Percentiles rank a stretch among this genome's conserved stretches.
These are phyloP conservation scores for Gracilariopsis chorda DNA, from an alignment of 23 red algal species.

Conservation along the genomic window DNA sequence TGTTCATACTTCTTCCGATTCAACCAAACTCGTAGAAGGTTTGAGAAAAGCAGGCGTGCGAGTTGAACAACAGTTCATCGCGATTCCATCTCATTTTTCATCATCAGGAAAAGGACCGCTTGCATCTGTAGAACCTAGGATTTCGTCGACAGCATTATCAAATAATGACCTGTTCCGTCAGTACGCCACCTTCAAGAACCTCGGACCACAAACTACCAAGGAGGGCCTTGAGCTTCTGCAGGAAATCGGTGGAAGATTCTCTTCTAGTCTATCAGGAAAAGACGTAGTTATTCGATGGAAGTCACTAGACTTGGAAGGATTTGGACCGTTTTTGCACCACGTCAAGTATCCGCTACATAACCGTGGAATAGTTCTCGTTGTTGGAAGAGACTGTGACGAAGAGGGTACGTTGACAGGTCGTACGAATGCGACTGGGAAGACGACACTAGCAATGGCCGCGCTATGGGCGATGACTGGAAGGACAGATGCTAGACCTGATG, in stretches of 20 bases:
- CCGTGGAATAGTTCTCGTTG: constrained; percentile 62
- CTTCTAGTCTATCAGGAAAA: constrained; percentile 4
- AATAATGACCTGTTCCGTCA: constrained; percentile 47
- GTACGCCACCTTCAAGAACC: constrained; percentile 27
- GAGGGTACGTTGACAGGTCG: constrained; percentile 35
- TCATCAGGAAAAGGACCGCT: not conserved
- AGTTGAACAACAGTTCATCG: constrained; percentile 41
- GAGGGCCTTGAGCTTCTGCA: constrained; percentile 38
- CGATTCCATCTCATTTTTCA: not conserved
- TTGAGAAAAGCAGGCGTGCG: constrained; percentile 13
- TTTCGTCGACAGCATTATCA: not conserved
- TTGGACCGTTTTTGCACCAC: constrained; percentile 54
- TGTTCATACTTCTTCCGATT: not conserved
- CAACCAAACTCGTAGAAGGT: not conserved
- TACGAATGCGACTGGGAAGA: constrained; percentile 81
- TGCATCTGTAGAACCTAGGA: constrained; percentile 29
- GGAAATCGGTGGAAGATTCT: constrained; percentile 23
- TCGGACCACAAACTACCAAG: not conserved
- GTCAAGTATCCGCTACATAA: constrained; percentile 57
- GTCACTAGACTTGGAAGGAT: constrained; percentile 53
- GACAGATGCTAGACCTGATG: constrained; percentile 48
- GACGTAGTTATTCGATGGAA: constrained; percentile 54
- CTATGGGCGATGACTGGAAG: constrained; percentile 82
- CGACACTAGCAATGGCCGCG: constrained; percentile 77
- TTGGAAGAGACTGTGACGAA: constrained; percentile 55